Conservation (phyloP, 2,329 filamentous ascomycete species). For the Hymenoscyphus occultus region DNA sequence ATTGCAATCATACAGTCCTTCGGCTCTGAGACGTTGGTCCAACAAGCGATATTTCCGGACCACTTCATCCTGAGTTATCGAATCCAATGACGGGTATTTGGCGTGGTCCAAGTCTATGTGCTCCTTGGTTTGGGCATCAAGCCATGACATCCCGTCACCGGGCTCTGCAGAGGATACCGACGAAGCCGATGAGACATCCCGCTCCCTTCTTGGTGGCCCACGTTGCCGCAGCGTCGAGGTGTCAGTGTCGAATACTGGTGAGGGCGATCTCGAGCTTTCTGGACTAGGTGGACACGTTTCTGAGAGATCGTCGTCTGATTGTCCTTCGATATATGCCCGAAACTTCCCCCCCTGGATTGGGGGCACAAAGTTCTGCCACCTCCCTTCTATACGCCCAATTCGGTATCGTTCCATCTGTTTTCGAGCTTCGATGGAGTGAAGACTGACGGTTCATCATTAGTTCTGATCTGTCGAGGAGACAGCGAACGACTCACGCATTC, state of each 20-base stretch:
- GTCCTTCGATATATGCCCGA: slow-evolving; percentile 48
- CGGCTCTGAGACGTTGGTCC: slow-evolving; percentile 66
- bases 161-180: slow-evolving; percentile 57
- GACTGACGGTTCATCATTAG: slow-evolving; percentile 45
- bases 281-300: slow-evolving; percentile 27
- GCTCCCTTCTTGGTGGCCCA: slow-evolving; percentile 15
- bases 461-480: neutral
- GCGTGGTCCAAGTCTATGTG: slow-evolving; percentile 73
- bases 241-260: slow-evolving; percentile 35
- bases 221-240: slow-evolving; percentile 25
- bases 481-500: slow-evolving; percentile 65
- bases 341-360: slow-evolving; percentile 89
- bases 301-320: slow-evolving; percentile 34
- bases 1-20: slow-evolving; percentile 80
- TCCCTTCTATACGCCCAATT: slow-evolving; percentile 76
- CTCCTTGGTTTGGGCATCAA: slow-evolving; percentile 71
- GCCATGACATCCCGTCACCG: slow-evolving; percentile 58
- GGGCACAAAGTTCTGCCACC: slow-evolving; percentile 84
- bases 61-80: slow-evolving; percentile 70
- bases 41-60: slow-evolving; percentile 78
- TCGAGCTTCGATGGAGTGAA: slow-evolving; percentile 78
- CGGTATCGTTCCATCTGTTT: slow-evolving; percentile 75
- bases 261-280: slow-evolving; percentile 34
- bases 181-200: slow-evolving; percentile 39
- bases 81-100: slow-evolving; percentile 78